phyloP scores from a whole-genome alignment of 2,329 filamentous ascomycete species.

The Graphiopsis chlorocephala region DNA sequence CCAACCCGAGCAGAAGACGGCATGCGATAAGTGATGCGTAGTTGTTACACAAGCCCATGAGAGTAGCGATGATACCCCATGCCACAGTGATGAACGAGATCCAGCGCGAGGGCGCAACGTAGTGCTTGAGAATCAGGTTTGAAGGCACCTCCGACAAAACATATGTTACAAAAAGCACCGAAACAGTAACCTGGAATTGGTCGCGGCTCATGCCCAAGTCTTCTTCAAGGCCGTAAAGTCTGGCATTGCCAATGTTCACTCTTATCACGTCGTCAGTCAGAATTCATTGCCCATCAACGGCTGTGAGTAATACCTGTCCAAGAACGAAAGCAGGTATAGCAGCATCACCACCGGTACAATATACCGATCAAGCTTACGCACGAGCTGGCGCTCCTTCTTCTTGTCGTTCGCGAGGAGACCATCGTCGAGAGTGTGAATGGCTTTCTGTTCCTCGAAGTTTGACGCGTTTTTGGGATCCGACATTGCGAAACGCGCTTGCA shows the following conservation, averaged over 20 bases:
- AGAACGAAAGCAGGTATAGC: conserved; percentile 71
- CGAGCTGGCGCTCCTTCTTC: conserved; percentile 53
- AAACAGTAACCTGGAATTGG: conserved; percentile 62
- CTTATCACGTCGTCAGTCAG: conserved; percentile 12
- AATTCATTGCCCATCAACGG: background rate
- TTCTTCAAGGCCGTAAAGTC: conserved; percentile 61
- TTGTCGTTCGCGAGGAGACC: conserved; percentile 29
- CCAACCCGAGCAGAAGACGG: conserved; percentile 64
- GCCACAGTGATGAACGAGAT: conserved; percentile 57
- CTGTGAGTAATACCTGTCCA: conserved; percentile 58
- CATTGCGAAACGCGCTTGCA: conserved; percentile 2
- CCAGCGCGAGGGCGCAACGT: conserved; percentile 41
- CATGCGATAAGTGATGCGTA: conserved; percentile 66
- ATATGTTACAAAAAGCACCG: conserved; percentile 46
- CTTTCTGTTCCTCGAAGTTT: conserved; percentile 1
- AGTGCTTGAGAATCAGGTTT: conserved; percentile 47
- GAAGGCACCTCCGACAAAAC: conserved; percentile 46
- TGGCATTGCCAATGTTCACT: conserved; percentile 55
- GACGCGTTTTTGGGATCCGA: background rate
- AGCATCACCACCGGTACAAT: conserved; percentile 67
- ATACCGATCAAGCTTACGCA: conserved; percentile 63
- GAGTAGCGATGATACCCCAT: conserved; percentile 64
- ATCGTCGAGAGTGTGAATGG: background rate
- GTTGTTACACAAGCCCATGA: conserved; percentile 65
- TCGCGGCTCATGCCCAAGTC: conserved; percentile 60